Evolutionary conservation across 148 eudicot species (phyloP), one percentile per base, ranked within the genome.

Genomic region (Dysphania ambrosioides): DNA sequence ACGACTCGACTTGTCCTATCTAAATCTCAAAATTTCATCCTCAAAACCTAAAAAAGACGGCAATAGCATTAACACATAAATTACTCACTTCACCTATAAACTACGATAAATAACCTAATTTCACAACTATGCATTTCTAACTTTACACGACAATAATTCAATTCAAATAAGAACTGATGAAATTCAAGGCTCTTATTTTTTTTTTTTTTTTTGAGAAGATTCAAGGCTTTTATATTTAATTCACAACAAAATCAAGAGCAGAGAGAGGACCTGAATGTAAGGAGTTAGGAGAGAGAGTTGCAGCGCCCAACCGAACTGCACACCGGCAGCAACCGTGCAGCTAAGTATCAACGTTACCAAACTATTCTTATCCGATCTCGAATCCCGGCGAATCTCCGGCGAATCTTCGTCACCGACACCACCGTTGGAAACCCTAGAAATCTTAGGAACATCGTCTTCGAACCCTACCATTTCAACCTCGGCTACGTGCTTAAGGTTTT

Each of bases 201-300:
- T n/a, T n/a, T n/a, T n/a, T n/a, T n/a, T n/a, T n/a, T n/a, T n/a
- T n/a, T n/a, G n/a, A n/a, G n/a, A 59, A 8, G 30, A 26, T 26
- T 6, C 5, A 58, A 8, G 13, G 56, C 3, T 4, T 8, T 19
- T 15, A 58, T 31, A 58, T 8, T 69, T 6, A 29, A 51, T 30
- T 51, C 1, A 35, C 12, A 29, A 35, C 15, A 2, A 16, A 58
- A 57, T 58, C 4, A 2, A 9, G 9, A 29, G 31, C 34, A 55
- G 16, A 44, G 7, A 7, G 7, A 2, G 9, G 44, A 91, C 98
- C 95, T 91, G 98, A 80, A 93, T 72, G 75, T 93, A 93, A 72
- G 98, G 98, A 63, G 98, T 93, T 71, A 93, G 89, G n/a, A 93
- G 97, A 29, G 97, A 89, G 41, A 93, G 90, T 63, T 93, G 98